Evolutionary conservation across 768 basidiomycete species (phyloP).

Genomic region (Myochromella boudieri): DNA sequence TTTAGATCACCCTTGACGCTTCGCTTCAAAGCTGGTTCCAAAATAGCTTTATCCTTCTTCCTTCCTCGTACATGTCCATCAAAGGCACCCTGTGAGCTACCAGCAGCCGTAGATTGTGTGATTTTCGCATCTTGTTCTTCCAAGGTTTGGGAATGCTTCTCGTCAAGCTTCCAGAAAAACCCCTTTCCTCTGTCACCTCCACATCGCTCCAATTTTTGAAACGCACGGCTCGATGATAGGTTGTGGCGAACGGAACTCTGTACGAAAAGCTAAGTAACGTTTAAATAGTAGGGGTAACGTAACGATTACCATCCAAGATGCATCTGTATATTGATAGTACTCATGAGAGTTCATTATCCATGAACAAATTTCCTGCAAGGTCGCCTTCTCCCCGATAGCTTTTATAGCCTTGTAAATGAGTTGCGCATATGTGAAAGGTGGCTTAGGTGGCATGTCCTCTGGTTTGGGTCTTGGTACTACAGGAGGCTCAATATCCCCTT

Average conservation of each 20-base stretch:
- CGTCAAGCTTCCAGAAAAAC: slow-evolving; percentile 91
- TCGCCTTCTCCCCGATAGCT: slow-evolving; percentile 79
- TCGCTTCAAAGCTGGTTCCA: slow-evolving; percentile 68
- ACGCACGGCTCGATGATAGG: slow-evolving; percentile 88
- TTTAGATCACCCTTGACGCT: slow-evolving; percentile 66
- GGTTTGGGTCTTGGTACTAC: slow-evolving; percentile 48
- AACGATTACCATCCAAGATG: slow-evolving; percentile 85
- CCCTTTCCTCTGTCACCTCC: slow-evolving; percentile 89
- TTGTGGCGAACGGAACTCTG: slow-evolving; percentile 95
- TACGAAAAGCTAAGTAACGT: slow-evolving; percentile 9
- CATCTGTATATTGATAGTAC: slow-evolving; percentile 86
- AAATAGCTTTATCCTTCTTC: slow-evolving; percentile 61
- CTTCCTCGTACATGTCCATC: slow-evolving; percentile 33
- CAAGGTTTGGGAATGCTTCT: slow-evolving; percentile 62
- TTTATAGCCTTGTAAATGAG: slow-evolving; percentile 90
- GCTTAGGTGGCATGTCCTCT: slow-evolving; percentile 85
- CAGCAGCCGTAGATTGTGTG: slow-evolving; percentile 34
- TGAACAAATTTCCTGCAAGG: slow-evolving; percentile 85
- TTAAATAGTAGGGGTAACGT: background rate
- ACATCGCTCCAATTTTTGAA: slow-evolving; percentile 86
- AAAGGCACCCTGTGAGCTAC: slow-evolving; percentile 25
- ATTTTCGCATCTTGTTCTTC: slow-evolving; percentile 69
- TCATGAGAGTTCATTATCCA: slow-evolving; percentile 91
- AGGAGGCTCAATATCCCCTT: slow-evolving; percentile 45
- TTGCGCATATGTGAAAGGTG: slow-evolving; percentile 87